phyloP scores from a whole-genome alignment of 257 asterid species.

The Sherardia arvensis region DNA sequence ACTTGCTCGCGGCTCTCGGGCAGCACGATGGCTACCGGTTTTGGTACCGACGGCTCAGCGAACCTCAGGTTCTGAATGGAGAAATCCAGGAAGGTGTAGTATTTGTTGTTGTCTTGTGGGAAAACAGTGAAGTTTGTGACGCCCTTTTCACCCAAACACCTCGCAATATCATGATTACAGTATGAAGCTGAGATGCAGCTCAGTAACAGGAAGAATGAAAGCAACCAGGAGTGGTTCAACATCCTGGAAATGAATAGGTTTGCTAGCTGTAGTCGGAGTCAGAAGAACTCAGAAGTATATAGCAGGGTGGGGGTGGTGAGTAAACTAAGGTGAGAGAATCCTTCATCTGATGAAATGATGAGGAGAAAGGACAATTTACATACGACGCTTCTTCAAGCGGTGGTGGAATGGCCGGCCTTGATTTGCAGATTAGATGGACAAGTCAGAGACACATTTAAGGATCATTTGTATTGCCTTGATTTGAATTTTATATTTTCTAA shows the following conservation, averaged over 20 bases:
- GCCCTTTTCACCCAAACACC: conserved; percentile 34
- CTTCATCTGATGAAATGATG: neutral
- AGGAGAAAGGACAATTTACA: neutral
- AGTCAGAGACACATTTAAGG: too few relatives aligned
- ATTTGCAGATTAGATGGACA: neutral
- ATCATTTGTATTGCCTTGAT: too few relatives aligned
- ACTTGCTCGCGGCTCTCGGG: conserved; percentile 50
- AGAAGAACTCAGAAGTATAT: neutral
- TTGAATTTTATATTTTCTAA: too few relatives aligned
- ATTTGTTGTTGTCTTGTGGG: conserved; percentile 22
- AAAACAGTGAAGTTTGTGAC: conserved; percentile 39
- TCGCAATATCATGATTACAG: conserved; percentile 11
- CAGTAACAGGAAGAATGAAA: too few relatives aligned
- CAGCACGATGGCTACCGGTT: conserved; percentile 48
- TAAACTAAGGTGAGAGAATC: neutral
- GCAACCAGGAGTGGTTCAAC: too few relatives aligned
- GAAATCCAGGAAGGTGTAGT: conserved; percentile 42
- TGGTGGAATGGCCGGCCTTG: neutral
- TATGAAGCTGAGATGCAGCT: conserved; percentile 1
- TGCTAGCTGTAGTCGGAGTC: neutral
- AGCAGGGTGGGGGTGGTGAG: neutral
- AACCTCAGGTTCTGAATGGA: conserved; percentile 66
- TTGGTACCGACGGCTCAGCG: conserved; percentile 27
- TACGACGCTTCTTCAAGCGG: neutral
- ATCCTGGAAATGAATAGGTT: too few relatives aligned